Conservation (phyloP, 1,139 yeast genomes). For the Hemisphaericaspora subhashii region DNA sequence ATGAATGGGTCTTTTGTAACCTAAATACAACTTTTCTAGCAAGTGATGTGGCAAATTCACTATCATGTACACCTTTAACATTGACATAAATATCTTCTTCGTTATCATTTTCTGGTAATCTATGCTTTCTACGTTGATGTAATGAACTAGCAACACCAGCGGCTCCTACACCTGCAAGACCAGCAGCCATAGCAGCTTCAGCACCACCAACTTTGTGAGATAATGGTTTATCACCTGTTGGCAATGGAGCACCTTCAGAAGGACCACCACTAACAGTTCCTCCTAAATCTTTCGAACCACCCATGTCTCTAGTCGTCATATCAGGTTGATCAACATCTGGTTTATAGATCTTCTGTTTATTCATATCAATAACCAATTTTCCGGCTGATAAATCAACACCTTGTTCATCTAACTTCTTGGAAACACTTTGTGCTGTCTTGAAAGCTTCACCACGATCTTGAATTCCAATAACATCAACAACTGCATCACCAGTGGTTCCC, state of each 20-base stretch:
- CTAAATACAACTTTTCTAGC: conserved; percentile 32
- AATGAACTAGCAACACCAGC: conserved; percentile 4
- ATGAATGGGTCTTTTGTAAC: conserved; percentile 26
- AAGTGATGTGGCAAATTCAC: conserved; percentile 26
- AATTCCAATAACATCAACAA: conserved; percentile 42
- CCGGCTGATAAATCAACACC: conserved; percentile 41
- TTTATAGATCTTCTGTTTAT: conserved; percentile 32
- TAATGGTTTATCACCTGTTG: not conserved
- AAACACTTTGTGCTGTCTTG: conserved; percentile 35
- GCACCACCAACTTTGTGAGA: conserved; percentile 13
- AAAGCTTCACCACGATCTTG: conserved; percentile 34
- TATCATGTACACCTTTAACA: conserved; percentile 32
- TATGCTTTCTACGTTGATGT: not conserved
- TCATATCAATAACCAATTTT: conserved; percentile 36
- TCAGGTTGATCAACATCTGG: conserved; percentile 16
- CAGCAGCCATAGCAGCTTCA: conserved; percentile 14
- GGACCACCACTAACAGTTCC: not conserved
- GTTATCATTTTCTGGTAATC: not conserved
- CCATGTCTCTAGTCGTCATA: not conserved
- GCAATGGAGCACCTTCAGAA: too few species aligned
- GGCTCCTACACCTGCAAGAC: conserved; percentile 9
- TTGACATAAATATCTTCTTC: conserved; percentile 24
- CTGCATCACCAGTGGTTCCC: conserved; percentile 22
- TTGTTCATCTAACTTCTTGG: conserved; percentile 32
- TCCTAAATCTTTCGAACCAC: not conserved